phyloP scores from a whole-genome alignment of 2,329 filamentous ascomycete genomes.

The Didymellaceae sp. region DNA sequence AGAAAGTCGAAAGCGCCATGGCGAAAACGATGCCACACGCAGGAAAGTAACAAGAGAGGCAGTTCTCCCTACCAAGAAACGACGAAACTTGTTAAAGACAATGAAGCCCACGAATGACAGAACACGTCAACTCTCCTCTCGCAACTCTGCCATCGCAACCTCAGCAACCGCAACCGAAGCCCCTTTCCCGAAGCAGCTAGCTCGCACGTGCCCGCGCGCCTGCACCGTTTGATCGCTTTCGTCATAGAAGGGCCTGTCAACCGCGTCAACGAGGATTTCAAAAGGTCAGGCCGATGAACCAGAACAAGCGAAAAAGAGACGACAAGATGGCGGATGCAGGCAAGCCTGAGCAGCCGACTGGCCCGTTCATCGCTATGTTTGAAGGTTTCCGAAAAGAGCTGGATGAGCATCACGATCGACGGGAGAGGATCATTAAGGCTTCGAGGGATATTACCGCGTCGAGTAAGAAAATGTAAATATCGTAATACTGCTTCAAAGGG shows the following conservation, averaged over 20 bases:
- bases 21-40: background rate
- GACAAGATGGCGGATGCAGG: conserved; percentile 42
- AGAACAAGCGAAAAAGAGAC: conserved; percentile 45
- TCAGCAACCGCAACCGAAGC: conserved; percentile 21
- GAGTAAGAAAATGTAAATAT: conserved; percentile 89
- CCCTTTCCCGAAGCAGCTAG: conserved; percentile 29
- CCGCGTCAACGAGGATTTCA: conserved; percentile 11
- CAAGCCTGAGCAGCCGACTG: conserved; percentile 41
- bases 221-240: conserved; percentile 33
- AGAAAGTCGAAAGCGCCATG: conserved; percentile 43
- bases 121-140: conserved; percentile 7
- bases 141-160: background rate
- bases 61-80: background rate
- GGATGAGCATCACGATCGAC: conserved; percentile 91
- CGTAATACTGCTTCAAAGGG: too few species aligned
- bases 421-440: conserved; percentile 87
- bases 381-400: conserved; percentile 84
- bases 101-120: background rate
- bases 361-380: conserved; percentile 73
- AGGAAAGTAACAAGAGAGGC: background rate
- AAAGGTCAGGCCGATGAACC: conserved; percentile 26
- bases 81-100: background rate
- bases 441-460: conserved; percentile 90
- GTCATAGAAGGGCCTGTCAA: conserved; percentile 12
- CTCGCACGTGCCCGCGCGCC: conserved; percentile 30